A percentile compares a stretch with the other conserved stretches of the same genome.
Evolutionary conservation across 1,139 yeast genomes (phyloP).

Genomic region (Torulaspora pretoriensis): DNA sequence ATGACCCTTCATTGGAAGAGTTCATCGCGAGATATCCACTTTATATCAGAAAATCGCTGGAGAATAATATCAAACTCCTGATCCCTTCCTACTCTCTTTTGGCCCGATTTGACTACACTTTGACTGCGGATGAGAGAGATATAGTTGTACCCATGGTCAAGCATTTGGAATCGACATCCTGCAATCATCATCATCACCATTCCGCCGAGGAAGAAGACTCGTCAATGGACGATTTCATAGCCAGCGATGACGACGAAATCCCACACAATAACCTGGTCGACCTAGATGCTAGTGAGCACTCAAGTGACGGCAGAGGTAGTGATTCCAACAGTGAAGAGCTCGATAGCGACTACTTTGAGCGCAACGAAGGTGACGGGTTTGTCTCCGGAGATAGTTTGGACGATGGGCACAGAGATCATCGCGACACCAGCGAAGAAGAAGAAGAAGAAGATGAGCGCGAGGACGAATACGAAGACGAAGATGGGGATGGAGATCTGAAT

Average conservation of each 20-base stretch:
- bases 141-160: slow-evolving; percentile 4
- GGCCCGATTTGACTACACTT: not conserved
- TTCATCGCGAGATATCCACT: not conserved
- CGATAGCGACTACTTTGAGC: slow-evolving; percentile 25
- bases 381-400: slow-evolving; percentile 23
- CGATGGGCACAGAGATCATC: slow-evolving; percentile 13
- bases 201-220: slow-evolving; percentile 1
- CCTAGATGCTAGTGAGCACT: slow-evolving; percentile 15
- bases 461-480: slow-evolving; percentile 13
- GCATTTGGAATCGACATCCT: slow-evolving; percentile 18
- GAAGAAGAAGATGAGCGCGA: slow-evolving; percentile 12
- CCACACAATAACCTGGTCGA: slow-evolving; percentile 8
- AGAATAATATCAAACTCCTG: not conserved
- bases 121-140: not conserved
- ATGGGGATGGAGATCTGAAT: slow-evolving; percentile 11
- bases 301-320: not conserved
- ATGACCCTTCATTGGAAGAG: not conserved
- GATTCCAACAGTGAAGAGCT: slow-evolving; percentile 9
- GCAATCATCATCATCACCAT: not conserved
- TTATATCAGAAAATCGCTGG: not conserved
- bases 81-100: not conserved
- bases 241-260: slow-evolving; percentile 7
- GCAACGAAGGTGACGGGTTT: slow-evolving; percentile 24
- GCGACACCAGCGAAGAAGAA: slow-evolving; percentile 11
- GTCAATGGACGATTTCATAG: slow-evolving; percentile 7